Percentiles rank a stretch among this genome's conserved stretches.
Evolutionary conservation across 2,329 filamentous ascomycete genomes (phyloP).

Genomic region (Hyphodiscus sp.): DNA sequence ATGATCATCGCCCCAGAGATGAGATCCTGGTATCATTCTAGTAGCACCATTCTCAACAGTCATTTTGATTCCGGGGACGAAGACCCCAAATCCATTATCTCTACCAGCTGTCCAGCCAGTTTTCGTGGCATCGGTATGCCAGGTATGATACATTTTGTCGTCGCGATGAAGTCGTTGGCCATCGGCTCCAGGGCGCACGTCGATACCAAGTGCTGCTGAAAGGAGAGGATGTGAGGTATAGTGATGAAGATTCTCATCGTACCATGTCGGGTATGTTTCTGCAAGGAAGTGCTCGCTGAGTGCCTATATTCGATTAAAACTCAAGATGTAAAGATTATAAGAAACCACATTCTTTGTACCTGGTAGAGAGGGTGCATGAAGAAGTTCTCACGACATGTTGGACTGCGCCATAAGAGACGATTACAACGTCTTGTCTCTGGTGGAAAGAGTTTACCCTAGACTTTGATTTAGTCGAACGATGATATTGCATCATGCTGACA

Average conservation of each 20-base stretch:
- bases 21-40: conserved; percentile 14
- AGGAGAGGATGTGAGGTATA: conserved; percentile 13
- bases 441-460: conserved; percentile 13
- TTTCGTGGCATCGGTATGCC: conserved; percentile 8
- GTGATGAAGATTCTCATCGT: conserved; percentile 8
- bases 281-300: conserved; percentile 12
- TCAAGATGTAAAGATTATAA: not conserved
- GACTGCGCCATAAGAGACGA: conserved; percentile 17
- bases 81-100: conserved; percentile 12
- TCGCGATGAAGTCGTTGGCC: conserved; percentile 13
- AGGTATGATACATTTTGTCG: conserved; percentile 15
- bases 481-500: not conserved
- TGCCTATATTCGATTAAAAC: not conserved
- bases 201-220: conserved; percentile 11
- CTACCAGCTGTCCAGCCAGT: conserved; percentile 9
- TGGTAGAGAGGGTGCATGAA: conserved; percentile 20
- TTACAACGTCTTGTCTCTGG: conserved; percentile 22
- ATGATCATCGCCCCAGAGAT: conserved; percentile 16
- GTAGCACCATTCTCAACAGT: conserved; percentile 15
- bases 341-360: conserved; percentile 1
- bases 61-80: conserved; percentile 12
- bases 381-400: conserved; percentile 13
- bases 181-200: conserved; percentile 9
- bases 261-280: conserved; percentile 14
- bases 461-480: not conserved